These are phyloP conservation scores for Gossypium thurberi DNA, from an alignment of 345 rosid species.

Conservation along the genomic window DNA sequence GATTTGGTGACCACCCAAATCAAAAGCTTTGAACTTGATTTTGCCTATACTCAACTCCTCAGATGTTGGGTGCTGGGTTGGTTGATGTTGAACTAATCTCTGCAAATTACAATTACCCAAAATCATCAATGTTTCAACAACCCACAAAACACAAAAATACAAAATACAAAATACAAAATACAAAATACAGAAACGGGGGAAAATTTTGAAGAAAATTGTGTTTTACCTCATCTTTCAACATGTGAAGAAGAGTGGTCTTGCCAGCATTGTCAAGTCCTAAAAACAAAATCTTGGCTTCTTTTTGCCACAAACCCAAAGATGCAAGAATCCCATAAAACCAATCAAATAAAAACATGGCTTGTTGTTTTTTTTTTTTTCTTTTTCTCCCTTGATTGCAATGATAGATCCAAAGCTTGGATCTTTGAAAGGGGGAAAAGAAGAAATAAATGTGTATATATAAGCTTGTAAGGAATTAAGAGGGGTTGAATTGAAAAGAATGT, in stretches of 20 bases:
- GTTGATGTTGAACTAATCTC: constrained; percentile 78
- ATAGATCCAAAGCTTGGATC: constrained; percentile 8
- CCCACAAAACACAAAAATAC: background rate
- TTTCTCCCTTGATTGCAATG: background rate
- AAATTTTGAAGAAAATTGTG: background rate
- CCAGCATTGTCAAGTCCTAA: constrained; percentile 94
- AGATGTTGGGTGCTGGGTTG: constrained; percentile 69
- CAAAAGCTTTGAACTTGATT: constrained; percentile 81
- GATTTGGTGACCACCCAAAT: constrained; percentile 79
- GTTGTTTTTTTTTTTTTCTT: background rate
- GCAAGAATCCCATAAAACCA: constrained; percentile 89
- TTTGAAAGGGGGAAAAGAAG: background rate
- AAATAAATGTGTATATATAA: background rate
- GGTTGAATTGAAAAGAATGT: background rate
- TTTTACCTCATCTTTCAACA: constrained; percentile 85
- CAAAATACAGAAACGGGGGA: no score
- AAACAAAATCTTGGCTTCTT: constrained; percentile 89
- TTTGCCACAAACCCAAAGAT: constrained; percentile 80
- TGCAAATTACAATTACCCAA: constrained; percentile 19
- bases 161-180: no score
- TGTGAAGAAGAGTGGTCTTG: constrained; percentile 92
- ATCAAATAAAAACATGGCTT: constrained; percentile 64
- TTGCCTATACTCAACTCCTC: constrained; percentile 76
- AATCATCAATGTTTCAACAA: background rate
- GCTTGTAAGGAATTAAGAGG: background rate